phyloP scores from a whole-genome alignment of 108 stramenopile genomes.

The Nitzschia palea region DNA sequence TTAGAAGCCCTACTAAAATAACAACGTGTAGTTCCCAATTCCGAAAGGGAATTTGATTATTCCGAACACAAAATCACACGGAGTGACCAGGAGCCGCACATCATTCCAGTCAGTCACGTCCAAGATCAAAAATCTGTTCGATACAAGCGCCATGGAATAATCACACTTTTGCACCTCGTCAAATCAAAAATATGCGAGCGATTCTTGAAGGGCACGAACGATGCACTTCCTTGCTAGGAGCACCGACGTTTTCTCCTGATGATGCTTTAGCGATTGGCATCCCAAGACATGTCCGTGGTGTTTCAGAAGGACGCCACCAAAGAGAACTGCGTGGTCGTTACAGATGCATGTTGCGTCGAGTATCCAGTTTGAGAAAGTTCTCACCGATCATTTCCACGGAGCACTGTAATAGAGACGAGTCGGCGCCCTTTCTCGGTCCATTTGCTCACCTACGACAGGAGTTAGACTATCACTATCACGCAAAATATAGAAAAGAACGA shows the following conservation, averaged over 20 bases:
- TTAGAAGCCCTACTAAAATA: no score
- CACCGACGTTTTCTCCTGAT: neutral
- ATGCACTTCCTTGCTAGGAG: neutral
- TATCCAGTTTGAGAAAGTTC: slow-evolving; percentile 13
- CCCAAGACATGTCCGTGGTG: no score
- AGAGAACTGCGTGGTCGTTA: neutral
- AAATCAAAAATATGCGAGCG: neutral
- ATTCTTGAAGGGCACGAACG: neutral
- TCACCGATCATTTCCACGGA: slow-evolving; percentile 30
- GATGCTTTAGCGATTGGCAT: neutral
- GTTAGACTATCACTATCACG: slow-evolving; percentile 46
- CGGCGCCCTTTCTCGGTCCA: slow-evolving; percentile 50
- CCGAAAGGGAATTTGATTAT: no score
- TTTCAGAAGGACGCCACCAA: neutral
- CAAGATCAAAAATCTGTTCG: no score
- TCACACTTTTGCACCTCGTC: no score
- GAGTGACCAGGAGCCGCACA: no score
- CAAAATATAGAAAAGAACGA: slow-evolving; percentile 63
- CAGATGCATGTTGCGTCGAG: neutral
- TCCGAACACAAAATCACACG: no score
- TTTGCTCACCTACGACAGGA: slow-evolving; percentile 57
- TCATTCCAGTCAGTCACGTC: no score
- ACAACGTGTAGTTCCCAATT: no score
- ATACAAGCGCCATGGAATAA: no score
- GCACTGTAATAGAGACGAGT: slow-evolving; percentile 24